A percentile compares a stretch with the other conserved stretches of the same genome.
Conservation (phyloP, 2,329 filamentous ascomycete species). For the Neofusicoccum cordaticola region DNA sequence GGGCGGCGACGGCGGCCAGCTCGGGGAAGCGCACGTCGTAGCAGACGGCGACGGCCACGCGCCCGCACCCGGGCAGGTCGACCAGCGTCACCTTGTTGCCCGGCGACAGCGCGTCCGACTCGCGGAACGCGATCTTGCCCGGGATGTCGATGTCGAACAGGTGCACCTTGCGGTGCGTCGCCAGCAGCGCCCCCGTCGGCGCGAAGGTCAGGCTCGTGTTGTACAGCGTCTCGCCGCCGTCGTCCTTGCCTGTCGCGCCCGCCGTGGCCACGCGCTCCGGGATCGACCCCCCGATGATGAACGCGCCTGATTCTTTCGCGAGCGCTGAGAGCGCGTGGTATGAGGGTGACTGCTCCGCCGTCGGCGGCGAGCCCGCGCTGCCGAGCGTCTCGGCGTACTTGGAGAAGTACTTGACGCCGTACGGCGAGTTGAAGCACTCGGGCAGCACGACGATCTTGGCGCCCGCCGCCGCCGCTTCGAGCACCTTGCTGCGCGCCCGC, state of each 20-base stretch:
- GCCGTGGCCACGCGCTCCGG: conserved; percentile 65
- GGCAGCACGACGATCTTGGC: conserved; percentile 88
- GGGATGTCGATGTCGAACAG: conserved; percentile 98
- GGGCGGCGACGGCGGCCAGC: conserved; percentile 81
- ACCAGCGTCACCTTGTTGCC: conserved; percentile 84
- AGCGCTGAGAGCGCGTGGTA: conserved; percentile 72
- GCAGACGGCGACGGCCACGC: conserved; percentile 86
- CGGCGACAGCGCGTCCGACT: conserved; percentile 82
- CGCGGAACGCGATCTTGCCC: conserved; percentile 85
- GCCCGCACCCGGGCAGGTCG: conserved; percentile 84
- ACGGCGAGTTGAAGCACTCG: conserved; percentile 98
- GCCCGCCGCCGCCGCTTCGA: conserved; percentile 71
- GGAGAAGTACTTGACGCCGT: conserved; percentile 87
- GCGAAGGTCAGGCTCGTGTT: conserved; percentile 87
- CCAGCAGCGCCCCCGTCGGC: conserved; percentile 75
- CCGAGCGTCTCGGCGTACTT: conserved; percentile 83
- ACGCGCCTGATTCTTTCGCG: conserved; percentile 74
- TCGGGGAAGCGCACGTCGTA: conserved; percentile 98
- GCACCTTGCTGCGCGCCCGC: conserved; percentile 76
- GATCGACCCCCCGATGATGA: conserved; percentile 88
- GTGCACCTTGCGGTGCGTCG: conserved; percentile 88
- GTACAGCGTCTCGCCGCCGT: conserved; percentile 57
- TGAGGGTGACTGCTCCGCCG: background rate
- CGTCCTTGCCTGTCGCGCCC: background rate
- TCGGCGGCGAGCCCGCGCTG: conserved; percentile 65